Percentiles rank a stretch among this genome's conserved stretches.
Evolutionary conservation across 352 stramenopile species (phyloP).

Genomic region (Phytophthora sp.): DNA sequence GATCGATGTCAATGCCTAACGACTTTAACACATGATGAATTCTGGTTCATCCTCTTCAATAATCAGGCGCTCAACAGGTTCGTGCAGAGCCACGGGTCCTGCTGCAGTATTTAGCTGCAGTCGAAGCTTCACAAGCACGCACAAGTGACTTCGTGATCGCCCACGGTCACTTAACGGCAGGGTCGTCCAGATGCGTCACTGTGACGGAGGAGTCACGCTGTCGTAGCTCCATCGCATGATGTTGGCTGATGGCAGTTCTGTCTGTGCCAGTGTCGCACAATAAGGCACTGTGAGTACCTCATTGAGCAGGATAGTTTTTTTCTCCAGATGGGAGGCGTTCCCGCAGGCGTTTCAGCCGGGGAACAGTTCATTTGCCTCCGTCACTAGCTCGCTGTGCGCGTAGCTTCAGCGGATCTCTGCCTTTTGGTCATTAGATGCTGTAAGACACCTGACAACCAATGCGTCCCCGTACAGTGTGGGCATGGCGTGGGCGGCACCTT

Average conservation of each 20-base stretch:
- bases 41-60: not conserved
- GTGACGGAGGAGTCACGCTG: not conserved
- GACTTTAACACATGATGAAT: not conserved
- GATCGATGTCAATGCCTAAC: not conserved
- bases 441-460: not conserved
- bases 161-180: not conserved
- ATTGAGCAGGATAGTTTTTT: not conserved
- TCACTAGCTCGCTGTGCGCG: not conserved
- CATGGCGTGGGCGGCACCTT: not conserved
- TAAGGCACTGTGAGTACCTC: not conserved
- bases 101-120: not conserved
- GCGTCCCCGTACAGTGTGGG: not conserved
- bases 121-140: not conserved
- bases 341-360: not conserved
- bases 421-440: not conserved
- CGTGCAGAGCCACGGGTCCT: not conserved
- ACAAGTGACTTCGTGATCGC: not conserved
- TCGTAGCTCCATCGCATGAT: not conserved
- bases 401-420: constrained; percentile 1
- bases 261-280: constrained; percentile 1
- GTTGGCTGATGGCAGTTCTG: not conserved
- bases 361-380: not conserved
- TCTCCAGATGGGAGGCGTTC: not conserved
- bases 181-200: not conserved
- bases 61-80: not conserved